These are phyloP conservation scores for Cystofilobasidium macerans DNA, from an alignment of 768 basidiomycete genomes.

Conservation along the genomic window DNA sequence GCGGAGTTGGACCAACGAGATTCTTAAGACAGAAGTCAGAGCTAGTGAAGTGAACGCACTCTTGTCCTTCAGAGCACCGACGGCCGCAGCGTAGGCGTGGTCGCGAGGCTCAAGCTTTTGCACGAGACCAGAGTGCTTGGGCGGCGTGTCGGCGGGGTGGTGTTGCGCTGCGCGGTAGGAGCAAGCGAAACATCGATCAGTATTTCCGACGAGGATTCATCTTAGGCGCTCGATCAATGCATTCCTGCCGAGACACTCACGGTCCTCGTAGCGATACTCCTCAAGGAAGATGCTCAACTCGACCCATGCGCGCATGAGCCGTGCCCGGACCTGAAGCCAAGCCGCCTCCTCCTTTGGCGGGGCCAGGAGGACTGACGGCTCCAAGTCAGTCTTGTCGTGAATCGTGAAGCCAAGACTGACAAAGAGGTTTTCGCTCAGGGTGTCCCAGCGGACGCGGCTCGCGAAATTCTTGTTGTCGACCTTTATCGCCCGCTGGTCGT, in stretches of 20 bases:
- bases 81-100: conserved; percentile 44
- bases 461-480: conserved; percentile 11
- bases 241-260: conserved; percentile 38
- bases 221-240: conserved; percentile 41
- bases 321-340: conserved; percentile 38
- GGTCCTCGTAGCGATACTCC: conserved; percentile 49
- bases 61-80: conserved; percentile 36
- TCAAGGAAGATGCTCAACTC: conserved; percentile 59
- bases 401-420: conserved; percentile 6
- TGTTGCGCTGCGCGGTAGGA: conserved; percentile 48
- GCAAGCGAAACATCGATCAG: too few species aligned
- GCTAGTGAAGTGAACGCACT: neutral
- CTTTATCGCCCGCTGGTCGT: conserved; percentile 9
- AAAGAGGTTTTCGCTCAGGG: conserved; percentile 5
- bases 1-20: neutral
- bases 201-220: too few species aligned
- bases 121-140: conserved; percentile 44
- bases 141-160: conserved; percentile 60
- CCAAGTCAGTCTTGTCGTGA: neutral
- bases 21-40: neutral
- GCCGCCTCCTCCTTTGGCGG: conserved; percentile 3
- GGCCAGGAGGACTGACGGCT: neutral
- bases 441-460: conserved; percentile 16
- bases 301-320: conserved; percentile 67
- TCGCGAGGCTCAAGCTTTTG: conserved; percentile 15